Base-by-base conservation (phyloP, 805 yeast genomes). In the Saccharomycopsis lassenensis region DNA sequence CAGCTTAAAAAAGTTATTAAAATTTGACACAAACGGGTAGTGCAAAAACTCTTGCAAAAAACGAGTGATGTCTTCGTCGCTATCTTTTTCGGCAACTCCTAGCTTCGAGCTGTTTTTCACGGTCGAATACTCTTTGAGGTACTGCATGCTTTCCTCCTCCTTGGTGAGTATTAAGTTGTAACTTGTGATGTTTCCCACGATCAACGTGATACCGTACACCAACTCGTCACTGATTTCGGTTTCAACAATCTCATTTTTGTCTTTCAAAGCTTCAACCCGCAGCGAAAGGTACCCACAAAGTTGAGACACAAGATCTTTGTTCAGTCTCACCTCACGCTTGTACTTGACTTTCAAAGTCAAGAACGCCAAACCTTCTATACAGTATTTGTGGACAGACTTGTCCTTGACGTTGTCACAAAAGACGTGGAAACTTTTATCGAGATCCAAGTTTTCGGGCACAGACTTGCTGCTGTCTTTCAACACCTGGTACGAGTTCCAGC, bases 151-250 rank as follows among this genome's bases (percentile, higher is more conserved):
- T 35, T 48, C 44, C 21, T 55, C 57, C 29, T 57, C 61, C 31
- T 52, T 49, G 22, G 52, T 46, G 4, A 48, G 44, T 11, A 57
- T 59, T 24, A 50, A 46, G 17, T 58, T 47, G 24, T 55, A 50
- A 0, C 49, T 49, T 7, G 67, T 51, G 11, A 69, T 40, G 39
- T 67, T 70, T 7, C 63, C 44, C 1, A 71, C 31, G 0, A 64
- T 57, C 11, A 61, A 49, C 11, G 71, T 41, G 2, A 62, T 43
- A 3, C 77, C 77, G 44, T 63, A 66, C 16, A 39, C 20, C 15
- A 33, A 17, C 8, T 39, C 43, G 14, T 30, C 31, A 17, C 37
- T 31, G 15, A 42, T 5, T 10, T 24, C 22, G 5, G 5, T 16
- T 16, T 37, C 30, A 28, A 35, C 26, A 16, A 20, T n/a, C 7